Evolutionary conservation across 2,329 filamentous ascomycete species (phyloP).

Genomic region (Tetracladium maxilliforme): DNA sequence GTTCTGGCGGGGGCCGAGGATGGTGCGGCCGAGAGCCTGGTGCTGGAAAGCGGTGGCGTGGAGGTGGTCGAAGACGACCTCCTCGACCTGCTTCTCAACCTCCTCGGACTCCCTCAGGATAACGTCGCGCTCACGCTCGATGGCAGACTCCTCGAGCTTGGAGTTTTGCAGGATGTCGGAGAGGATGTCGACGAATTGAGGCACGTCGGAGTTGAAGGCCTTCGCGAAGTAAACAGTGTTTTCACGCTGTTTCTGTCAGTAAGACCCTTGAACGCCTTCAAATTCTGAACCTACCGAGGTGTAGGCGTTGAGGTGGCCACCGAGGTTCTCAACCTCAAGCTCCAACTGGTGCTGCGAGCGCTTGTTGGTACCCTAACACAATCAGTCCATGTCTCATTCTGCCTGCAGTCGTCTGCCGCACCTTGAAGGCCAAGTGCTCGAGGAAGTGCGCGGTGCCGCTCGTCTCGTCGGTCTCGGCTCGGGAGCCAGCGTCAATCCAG

Average conservation of each 20-base stretch:
- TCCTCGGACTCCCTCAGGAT: slow-evolving; percentile 98
- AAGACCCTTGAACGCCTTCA: slow-evolving; percentile 3
- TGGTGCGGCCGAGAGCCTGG: slow-evolving; percentile 93
- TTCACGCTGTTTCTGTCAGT: slow-evolving; percentile 52
- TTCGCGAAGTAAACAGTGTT: slow-evolving; percentile 99
- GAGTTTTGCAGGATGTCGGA: slow-evolving; percentile 99
- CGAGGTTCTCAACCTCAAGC: slow-evolving; percentile 99
- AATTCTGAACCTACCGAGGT: slow-evolving; percentile 71
- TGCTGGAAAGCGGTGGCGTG: slow-evolving; percentile 96
- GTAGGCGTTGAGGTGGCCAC: slow-evolving; percentile 97
- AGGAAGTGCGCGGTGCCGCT: slow-evolving; percentile 99
- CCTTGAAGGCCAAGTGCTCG: slow-evolving; percentile 99
- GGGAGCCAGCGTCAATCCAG: slow-evolving; percentile 97
- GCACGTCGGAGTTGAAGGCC: slow-evolving; percentile 95
- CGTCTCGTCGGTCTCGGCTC: slow-evolving; percentile 94
- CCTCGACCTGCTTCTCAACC: slow-evolving; percentile 99
- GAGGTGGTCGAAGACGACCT: slow-evolving; percentile 98
- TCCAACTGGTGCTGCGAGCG: slow-evolving; percentile 94
- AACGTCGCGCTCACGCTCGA: slow-evolving; percentile 95
- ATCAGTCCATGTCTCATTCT: slow-evolving; percentile 8
- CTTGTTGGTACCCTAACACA: slow-evolving; percentile 68
- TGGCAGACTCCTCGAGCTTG: slow-evolving; percentile 84
- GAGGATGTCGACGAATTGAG: slow-evolving; percentile 92
- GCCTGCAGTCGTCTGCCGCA: slow-evolving; percentile 24
- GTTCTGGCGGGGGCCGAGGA: slow-evolving; percentile 95